These are phyloP conservation scores for Amanita subjunquillea DNA, from an alignment of 768 basidiomycete species.

Conservation along the genomic window DNA sequence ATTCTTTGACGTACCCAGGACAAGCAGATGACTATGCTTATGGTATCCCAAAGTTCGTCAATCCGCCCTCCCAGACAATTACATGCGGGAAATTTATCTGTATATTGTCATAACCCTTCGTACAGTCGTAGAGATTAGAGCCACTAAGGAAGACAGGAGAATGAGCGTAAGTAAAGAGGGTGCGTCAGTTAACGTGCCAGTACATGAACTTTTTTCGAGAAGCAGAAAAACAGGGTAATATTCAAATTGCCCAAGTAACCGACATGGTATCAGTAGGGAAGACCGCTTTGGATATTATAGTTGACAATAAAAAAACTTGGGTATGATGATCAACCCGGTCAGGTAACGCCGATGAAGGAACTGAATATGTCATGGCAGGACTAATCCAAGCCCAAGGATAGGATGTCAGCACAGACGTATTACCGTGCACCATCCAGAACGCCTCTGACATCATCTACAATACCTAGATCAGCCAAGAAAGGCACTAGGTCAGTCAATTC, in stretches of 20 bases:
- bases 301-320: not conserved
- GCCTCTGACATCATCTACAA: constrained; percentile 85
- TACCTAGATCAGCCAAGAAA: constrained; percentile 81
- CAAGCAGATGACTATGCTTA: no score
- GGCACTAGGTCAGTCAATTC: constrained; percentile 93
- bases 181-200: not conserved
- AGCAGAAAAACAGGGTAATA: not conserved
- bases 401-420: constrained; percentile 1
- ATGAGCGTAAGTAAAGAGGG: constrained; percentile 1
- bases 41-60: no score
- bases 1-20: no score
- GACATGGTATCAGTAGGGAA: not conserved
- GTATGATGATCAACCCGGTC: not conserved
- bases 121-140: constrained; percentile 3
- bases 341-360: not conserved
- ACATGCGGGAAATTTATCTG: not conserved
- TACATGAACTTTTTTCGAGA: not conserved
- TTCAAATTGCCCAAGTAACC: not conserved
- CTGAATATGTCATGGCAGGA: not conserved
- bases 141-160: not conserved
- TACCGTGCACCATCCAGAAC: constrained; percentile 81
- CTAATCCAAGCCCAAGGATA: not conserved
- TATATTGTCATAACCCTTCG: constrained; percentile 3
- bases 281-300: not conserved
- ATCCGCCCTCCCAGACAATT: not conserved